Evolutionary conservation across 2,329 filamentous ascomycete genomes (phyloP), one percentile per base, ranked within the genome.

Genomic region (Phaeosphaeriaceae sp.): DNA sequence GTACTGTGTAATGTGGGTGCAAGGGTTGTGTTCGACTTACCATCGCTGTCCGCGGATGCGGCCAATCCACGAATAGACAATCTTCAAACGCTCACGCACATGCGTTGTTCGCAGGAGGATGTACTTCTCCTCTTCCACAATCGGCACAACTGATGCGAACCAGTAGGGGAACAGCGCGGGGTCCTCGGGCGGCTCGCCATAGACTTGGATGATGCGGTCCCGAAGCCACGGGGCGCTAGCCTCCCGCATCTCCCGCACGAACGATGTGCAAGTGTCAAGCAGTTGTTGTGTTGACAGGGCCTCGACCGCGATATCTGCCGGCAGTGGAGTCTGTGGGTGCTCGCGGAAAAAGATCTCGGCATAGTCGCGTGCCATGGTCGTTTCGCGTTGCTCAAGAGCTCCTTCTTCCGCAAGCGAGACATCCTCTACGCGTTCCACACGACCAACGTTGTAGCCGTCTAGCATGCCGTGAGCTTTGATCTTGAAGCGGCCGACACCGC

Each of bases 151-250:
- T 70, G 88, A 92, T 10, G 91, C 93, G 66, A 97, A 90, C 94
- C 94, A 97, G 85, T 93, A 97, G 0, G 93, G 91, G 66, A 97
- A 95, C 1, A 87, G 76, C 2, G 89, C 89, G 0, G 92, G 89
- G 69, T 97, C 92, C 17, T 86, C 82, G 0, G 93, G 93, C 21
- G 89, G 90, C 58, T 91, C 87, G 13, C 93, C 93, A 65, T 94
- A 95, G 6, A 91, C 88, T 30, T 87, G 80, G 28, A 94, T 80
- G 32, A 94, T 89, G 9, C 89, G 86, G 43, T 88, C 84, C 55
- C 91, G 87, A 26, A 96, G 81, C 93, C 92, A 97, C 0, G 86
- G 85, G 0, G 89, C 90, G 58, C 89, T 91, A 54, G 88, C 82
- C 5, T 83, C 83, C 54, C 87, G 85, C 86, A 93, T 93, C 49